phyloP scores from a whole-genome alignment of 225 moss, liverwort and hornwort genomes.

The Polytrichum commune region DNA sequence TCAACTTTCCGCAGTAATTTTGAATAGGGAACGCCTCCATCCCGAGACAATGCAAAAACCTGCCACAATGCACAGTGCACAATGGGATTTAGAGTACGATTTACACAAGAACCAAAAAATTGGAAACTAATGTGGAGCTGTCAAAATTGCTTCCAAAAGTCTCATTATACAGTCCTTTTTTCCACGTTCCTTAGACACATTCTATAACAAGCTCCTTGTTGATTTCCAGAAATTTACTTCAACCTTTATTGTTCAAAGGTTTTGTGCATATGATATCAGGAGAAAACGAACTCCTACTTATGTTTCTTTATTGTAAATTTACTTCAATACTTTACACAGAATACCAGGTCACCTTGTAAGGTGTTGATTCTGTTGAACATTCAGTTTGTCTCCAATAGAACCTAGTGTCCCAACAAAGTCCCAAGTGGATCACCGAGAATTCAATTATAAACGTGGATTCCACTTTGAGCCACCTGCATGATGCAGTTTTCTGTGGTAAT shows the following conservation, averaged over 20 bases:
- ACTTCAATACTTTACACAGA: too few species aligned
- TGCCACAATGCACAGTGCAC: slow-evolving; percentile 15
- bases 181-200: background rate
- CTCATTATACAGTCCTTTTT: background rate
- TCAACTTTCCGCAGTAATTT: slow-evolving; percentile 60
- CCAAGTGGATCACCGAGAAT: background rate
- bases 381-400: too few species aligned
- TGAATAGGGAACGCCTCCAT: slow-evolving; percentile 78
- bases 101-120: background rate
- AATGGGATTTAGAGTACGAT: background rate
- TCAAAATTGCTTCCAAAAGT: background rate
- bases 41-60: slow-evolving; percentile 83
- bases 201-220: background rate
- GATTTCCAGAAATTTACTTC: background rate
- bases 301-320: too few species aligned
- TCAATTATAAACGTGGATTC: too few species aligned
- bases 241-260: too few species aligned
- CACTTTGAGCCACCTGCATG: too few species aligned
- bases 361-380: too few species aligned
- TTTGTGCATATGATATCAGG: too few species aligned
- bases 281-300: too few species aligned
- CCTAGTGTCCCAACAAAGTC: background rate
- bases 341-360: too few species aligned
- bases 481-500: too few species aligned
- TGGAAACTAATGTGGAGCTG: background rate